Base-by-base conservation (phyloP, 2,329 filamentous ascomycete species). In the Hypoxylon sp. region DNA sequence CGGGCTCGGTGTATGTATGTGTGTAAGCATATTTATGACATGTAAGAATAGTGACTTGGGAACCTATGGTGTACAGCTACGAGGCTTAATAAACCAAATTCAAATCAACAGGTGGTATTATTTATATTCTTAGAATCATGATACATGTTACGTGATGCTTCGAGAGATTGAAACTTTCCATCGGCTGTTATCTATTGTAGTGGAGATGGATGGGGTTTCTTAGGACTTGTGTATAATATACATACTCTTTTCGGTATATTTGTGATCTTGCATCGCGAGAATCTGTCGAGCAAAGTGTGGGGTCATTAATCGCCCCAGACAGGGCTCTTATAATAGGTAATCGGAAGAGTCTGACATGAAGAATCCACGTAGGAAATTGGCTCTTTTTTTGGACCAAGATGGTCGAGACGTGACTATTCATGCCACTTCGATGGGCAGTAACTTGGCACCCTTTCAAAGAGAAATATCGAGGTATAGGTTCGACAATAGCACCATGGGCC, bases 201-300 rank as follows among this genome's bases (percentile, higher is more conserved):
- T 23, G n/a, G 25, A 23, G 36, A 21, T 48, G 32, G 32, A 58
- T 28, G 30, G 21, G 21, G 43, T 43, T 32, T 48, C 55, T 32
- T 57, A 30, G n/a, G 19, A 38, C 43, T 30, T 46, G 13, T 21
- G 38, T 56, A 46, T 38, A 25, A 13, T 58, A 58, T 30, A 6
- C 6, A 25, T 48, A 38, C 30, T 48, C 53, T 55, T 55, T 28
- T 55, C 43, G 55, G 45, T 49, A 58, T 57, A 48, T 57, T 48
- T 46, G 28, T 48, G 53, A 48, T 32, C 53, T 51, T 60, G 56
- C 56, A 50, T 51, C 36, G 34, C 25, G 32, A 55, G 49, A 48
- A 50, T 60, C 32, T 28, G 51, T 41, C 13, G 5, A 43, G 51
- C 9, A 60, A 19, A 36, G 36, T 56, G 52, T 63, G 53, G 53